These are phyloP conservation scores for Cicer chorassanicum DNA, from an alignment of 306 rosid genomes.

Conservation along the genomic window DNA sequence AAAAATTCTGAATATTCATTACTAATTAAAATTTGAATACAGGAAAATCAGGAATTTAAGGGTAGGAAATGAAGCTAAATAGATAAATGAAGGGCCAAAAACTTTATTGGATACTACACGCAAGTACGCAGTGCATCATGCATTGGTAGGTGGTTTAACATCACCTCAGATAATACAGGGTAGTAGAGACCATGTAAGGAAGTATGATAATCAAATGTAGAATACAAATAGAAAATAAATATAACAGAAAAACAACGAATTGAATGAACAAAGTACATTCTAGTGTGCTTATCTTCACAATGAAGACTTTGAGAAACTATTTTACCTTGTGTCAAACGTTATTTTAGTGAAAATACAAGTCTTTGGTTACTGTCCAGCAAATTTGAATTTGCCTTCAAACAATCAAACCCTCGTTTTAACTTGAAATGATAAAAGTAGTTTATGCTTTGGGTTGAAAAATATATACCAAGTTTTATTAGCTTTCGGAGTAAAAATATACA, in stretches of 20 bases:
- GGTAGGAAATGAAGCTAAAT: background rate
- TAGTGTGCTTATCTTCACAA: background rate
- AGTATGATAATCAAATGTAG: background rate
- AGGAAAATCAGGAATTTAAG: background rate
- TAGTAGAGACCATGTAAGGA: slow-evolving; percentile 24
- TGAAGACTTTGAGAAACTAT: background rate
- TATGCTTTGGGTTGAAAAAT: background rate
- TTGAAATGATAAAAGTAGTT: background rate
- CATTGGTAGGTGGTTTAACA: background rate
- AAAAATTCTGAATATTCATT: slow-evolving; percentile 1
- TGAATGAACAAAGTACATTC: background rate
- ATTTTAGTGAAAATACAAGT: slow-evolving; percentile 12
- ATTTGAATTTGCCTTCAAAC: background rate
- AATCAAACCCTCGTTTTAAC: background rate
- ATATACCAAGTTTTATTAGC: background rate
- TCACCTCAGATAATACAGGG: background rate
- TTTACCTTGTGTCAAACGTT: background rate
- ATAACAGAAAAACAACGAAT: background rate
- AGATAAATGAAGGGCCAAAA: slow-evolving; percentile 10
- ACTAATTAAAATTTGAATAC: background rate
- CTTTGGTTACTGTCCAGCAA: background rate
- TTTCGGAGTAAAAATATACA: background rate
- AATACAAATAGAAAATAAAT: slow-evolving; percentile 9
- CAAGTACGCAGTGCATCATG: background rate
- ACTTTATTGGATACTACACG: slow-evolving; percentile 3